These are phyloP conservation scores for Acephala macrosclerotiorum DNA, from an alignment of 2,329 filamentous ascomycete species.

Conservation along the genomic window DNA sequence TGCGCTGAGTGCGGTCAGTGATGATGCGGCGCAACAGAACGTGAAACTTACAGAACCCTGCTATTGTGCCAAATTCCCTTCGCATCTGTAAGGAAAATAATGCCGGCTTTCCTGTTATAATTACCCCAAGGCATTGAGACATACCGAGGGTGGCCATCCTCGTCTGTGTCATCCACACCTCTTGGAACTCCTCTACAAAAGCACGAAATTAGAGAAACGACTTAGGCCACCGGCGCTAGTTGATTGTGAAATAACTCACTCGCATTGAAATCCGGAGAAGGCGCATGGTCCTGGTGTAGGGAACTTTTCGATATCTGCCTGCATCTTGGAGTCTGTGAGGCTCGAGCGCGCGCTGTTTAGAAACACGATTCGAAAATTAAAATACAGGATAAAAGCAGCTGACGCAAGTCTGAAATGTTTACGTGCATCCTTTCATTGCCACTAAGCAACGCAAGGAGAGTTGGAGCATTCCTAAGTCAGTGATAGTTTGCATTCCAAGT, in stretches of 20 bases:
- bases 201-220: neutral
- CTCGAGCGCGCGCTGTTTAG: neutral
- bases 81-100: neutral
- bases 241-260: slow-evolving; percentile 11
- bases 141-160: neutral
- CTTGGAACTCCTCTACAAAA: neutral
- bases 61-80: slow-evolving; percentile 11
- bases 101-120: neutral
- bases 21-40: neutral
- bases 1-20: slow-evolving; percentile 53
- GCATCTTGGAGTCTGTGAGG: neutral
- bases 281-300: slow-evolving; percentile 3
- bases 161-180: neutral
- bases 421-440: neutral
- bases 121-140: neutral
- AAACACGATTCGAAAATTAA: neutral
- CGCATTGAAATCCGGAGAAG: slow-evolving; percentile 19
- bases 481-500: neutral
- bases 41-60: neutral
- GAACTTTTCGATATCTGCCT: neutral
- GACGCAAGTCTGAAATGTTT: neutral
- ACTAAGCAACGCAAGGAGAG: slow-evolving; percentile 11
- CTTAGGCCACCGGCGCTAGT: neutral
- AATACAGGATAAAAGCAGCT: neutral
- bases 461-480: slow-evolving; percentile 1